Percentiles rank a stretch among this genome's conserved stretches.
Conservation (phyloP, 225 moss, liverwort and hornwort species). For the Sphagnum tenellum region DNA sequence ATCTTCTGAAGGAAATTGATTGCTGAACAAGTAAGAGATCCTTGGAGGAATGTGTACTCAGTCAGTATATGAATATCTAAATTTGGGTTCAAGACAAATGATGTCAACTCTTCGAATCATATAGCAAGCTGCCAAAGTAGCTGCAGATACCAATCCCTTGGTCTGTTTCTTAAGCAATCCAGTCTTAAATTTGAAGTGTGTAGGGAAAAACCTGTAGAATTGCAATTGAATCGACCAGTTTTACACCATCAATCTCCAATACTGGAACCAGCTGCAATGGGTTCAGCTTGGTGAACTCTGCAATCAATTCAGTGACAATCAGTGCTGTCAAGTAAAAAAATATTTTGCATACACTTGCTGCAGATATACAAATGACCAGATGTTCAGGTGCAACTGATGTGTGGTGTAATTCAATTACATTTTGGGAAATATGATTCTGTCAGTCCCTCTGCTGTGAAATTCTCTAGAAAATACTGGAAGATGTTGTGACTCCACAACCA, state of each 20-base stretch:
- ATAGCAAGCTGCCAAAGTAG: no score
- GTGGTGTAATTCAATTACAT: no score
- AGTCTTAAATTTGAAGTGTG: not conserved
- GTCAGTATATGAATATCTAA: not conserved
- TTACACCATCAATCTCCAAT: constrained; percentile 64
- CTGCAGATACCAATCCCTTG: no score
- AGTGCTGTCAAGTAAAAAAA: not conserved
- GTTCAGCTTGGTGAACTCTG: constrained; percentile 55
- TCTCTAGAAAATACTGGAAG: no score
- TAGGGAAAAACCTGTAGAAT: constrained; percentile 50
- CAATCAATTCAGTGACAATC: not conserved
- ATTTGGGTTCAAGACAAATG: not conserved
- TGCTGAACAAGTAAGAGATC: not conserved
- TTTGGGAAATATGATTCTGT: no score
- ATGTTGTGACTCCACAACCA: not conserved
- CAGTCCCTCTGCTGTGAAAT: no score
- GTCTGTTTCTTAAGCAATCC: not conserved
- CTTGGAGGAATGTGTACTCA: not conserved
- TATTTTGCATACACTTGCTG: not conserved
- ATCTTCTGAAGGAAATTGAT: not conserved
- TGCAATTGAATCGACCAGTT: constrained; percentile 65
- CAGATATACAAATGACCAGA: not conserved
- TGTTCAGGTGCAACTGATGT: not conserved
- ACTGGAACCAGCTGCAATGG: constrained; percentile 49
- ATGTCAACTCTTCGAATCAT: not conserved